Conservation (phyloP, 1,284 basidiomycete species). For the Afroboletus lepidellus region DNA sequence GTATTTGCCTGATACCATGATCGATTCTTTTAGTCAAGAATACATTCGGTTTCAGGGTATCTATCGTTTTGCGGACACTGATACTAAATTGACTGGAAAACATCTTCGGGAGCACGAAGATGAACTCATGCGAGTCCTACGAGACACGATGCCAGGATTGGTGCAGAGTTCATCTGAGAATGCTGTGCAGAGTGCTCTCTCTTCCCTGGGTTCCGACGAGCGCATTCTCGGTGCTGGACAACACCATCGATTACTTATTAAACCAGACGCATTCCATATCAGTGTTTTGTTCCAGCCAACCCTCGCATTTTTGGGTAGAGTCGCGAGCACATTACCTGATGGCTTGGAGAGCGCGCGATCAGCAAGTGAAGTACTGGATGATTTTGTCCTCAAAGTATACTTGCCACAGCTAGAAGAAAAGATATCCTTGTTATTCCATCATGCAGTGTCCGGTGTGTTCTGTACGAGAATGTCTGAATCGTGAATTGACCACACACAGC, state of each 20-base stretch:
- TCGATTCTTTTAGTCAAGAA: conserved; percentile 4
- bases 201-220: conserved; percentile 66
- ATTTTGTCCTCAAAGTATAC: conserved; percentile 93
- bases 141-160: conserved; percentile 91
- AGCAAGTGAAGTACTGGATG: conserved; percentile 81
- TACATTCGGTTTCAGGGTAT: conserved; percentile 53
- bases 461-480: neutral
- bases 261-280: conserved; percentile 94
- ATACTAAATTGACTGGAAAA: conserved; percentile 68
- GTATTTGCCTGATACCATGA: conserved; percentile 39
- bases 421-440: conserved; percentile 85
- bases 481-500: conserved; percentile 42
- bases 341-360: conserved; percentile 70
- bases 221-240: conserved; percentile 63
- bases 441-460: conserved; percentile 72
- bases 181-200: conserved; percentile 58
- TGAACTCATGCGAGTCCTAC: conserved; percentile 80
- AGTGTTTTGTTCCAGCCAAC: conserved; percentile 93
- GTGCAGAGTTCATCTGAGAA: conserved; percentile 70
- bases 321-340: conserved; percentile 70
- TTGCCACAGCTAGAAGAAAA: conserved; percentile 95
- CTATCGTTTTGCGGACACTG: conserved; percentile 90
- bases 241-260: conserved; percentile 84
- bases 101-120: conserved; percentile 80
- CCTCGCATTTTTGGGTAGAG: conserved; percentile 77